Percentiles rank a stretch among this genome's conserved stretches.
These are phyloP conservation scores for Stereocaulon alpinum DNA, from an alignment of 495 filamentous ascomycete species.

Conservation along the genomic window DNA sequence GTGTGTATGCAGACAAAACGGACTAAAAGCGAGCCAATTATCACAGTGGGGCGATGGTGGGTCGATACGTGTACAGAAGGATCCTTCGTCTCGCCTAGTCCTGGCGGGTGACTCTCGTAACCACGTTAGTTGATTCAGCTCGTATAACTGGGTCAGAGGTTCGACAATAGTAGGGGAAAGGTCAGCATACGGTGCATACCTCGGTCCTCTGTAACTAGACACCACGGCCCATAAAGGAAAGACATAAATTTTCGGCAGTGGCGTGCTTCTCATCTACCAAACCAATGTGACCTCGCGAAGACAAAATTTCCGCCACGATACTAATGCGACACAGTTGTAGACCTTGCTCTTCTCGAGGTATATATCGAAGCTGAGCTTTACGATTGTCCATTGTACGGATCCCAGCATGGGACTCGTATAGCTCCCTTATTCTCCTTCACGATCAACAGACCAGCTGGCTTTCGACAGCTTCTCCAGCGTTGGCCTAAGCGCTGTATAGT, in stretches of 20 bases:
- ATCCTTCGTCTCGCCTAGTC: too few species aligned
- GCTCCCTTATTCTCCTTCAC: slow-evolving; percentile 44
- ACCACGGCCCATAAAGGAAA: slow-evolving; percentile 46
- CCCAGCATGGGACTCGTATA: slow-evolving; percentile 53
- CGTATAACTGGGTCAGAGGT: background rate
- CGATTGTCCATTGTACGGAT: slow-evolving; percentile 54
- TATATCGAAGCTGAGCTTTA: slow-evolving; percentile 38
- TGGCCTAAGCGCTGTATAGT: slow-evolving; percentile 45
- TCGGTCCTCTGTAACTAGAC: slow-evolving; percentile 39
- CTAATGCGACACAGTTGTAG: slow-evolving; percentile 46
- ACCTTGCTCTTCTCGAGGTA: slow-evolving; percentile 51
- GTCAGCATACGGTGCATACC: slow-evolving; percentile 2
- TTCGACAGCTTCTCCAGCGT: too few species aligned
- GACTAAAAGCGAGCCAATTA: too few species aligned
- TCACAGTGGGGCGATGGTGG: too few species aligned
- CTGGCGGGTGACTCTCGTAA: too few species aligned
- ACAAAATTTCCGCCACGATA: slow-evolving; percentile 48
- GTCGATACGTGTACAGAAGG: too few species aligned
- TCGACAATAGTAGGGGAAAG: background rate
- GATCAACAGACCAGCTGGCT: slow-evolving; percentile 36
- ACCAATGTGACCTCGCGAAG: slow-evolving; percentile 48
- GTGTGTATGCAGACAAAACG: too few species aligned
- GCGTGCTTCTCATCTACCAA: slow-evolving; percentile 53
- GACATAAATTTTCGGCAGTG: slow-evolving; percentile 48
- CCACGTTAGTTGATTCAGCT: too few species aligned